Evolutionary conservation across 2,329 filamentous ascomycete genomes (phyloP).

Genomic region (Fonsecaea pedrosoi): DNA sequence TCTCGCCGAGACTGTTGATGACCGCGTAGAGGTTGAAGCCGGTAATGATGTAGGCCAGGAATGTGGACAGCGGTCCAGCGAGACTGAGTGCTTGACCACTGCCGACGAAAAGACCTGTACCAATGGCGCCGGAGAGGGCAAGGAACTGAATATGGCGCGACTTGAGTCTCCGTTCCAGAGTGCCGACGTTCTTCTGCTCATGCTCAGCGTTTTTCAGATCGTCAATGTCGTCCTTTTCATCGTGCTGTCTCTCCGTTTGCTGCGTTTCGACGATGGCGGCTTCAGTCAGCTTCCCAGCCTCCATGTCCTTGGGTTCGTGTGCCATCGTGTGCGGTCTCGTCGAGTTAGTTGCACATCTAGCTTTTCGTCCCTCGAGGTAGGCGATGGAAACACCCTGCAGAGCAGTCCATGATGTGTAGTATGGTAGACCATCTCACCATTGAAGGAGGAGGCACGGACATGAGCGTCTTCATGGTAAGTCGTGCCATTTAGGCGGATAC

Average conservation of each 20-base stretch:
- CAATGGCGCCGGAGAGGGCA: conserved; percentile 45
- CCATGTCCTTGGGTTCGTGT: conserved; percentile 25
- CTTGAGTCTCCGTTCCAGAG: conserved; percentile 40
- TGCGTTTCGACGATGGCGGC: conserved; percentile 9
- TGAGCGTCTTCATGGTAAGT: not conserved
- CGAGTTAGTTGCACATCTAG: not conserved
- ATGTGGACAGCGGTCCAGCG: conserved; percentile 65
- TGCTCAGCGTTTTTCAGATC: conserved; percentile 25
- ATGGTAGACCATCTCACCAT: no score
- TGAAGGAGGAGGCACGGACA: conserved; percentile 2
- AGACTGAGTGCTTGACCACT: conserved; percentile 72
- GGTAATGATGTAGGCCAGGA: conserved; percentile 47
- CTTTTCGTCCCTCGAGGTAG: not conserved
- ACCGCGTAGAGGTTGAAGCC: conserved; percentile 51
- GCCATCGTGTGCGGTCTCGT: not conserved
- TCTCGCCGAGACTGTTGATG: conserved; percentile 61
- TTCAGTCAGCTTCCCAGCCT: conserved; percentile 15
- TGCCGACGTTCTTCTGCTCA: conserved; percentile 26
- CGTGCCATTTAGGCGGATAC: conserved; percentile 12
- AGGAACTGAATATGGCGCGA: conserved; percentile 44
- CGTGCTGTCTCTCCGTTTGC: not conserved
- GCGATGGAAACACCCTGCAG: no score
- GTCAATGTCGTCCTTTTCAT: conserved; percentile 4
- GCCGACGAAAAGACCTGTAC: conserved; percentile 84
- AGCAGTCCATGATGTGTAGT: not conserved